Base-by-base conservation (phyloP, 2,329 filamentous ascomycete species). In the Dichotomopilus funicola region DNA sequence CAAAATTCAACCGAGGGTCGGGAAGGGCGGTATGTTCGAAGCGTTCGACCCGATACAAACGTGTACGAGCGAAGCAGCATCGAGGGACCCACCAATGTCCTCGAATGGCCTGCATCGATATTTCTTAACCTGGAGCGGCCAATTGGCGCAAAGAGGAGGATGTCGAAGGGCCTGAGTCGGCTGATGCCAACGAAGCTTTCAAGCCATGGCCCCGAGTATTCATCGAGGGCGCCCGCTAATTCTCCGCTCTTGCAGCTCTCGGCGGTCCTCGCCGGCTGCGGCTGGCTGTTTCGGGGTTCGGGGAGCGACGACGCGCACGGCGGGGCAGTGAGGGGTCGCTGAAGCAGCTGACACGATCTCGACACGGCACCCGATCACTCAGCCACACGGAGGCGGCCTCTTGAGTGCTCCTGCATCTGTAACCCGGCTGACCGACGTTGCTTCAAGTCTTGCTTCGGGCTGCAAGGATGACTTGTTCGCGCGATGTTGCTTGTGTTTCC, bases 321-420 rank as follows among this genome's bases (percentile, higher is more conserved):
- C 61, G 62, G 62, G 56, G 55, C 51, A 59, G 19, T 45, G 62
- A 61, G 62, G 62, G 58, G 56, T 42, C 31, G 37, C 19, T 38
- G 50, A 46, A 41, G 49, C 41, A 35, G 27, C 36, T 49, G 50
- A 52, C 63, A 63, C 55, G 50, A 55, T 56, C 56, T 57, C 49
- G 46, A 58, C 49, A 37, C 31, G 49, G 13, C 34, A 54, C 13
- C 43, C 54, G 52, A 41, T 61, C 62, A 58, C 48, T 61, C 60
- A 61, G 49, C 47, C 51, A 56, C 56, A 48, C 34, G 31, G n/a
- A n/a, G 7, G 40, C 34, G 53, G 55, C 52, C 56, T 13, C 37
- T 53, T 55, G 49, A 55, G 49, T 47, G 45, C 48, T 53, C 55
- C 12, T 54, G 55, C 55, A 56, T 62, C 51, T 57, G 53, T 47